Percentiles rank a stretch among this genome's conserved stretches.
Conservation (phyloP, 805 yeast species). For the Cyberlindnera maritima region DNA sequence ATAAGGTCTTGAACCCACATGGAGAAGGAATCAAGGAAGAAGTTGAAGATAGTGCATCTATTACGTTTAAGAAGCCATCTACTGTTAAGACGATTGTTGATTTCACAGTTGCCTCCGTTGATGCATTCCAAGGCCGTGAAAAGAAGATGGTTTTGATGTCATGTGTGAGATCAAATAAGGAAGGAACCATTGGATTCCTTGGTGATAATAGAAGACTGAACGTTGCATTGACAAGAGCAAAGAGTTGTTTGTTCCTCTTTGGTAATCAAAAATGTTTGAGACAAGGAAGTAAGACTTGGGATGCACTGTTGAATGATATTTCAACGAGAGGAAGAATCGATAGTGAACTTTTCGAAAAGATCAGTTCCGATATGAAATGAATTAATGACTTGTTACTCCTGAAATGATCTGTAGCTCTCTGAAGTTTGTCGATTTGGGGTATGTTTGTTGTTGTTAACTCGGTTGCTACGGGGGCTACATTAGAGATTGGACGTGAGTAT, state of each 20-base stretch:
- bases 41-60: constrained; percentile 49
- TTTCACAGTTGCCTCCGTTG: constrained; percentile 62
- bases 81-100: constrained; percentile 37
- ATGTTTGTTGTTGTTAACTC: too few species aligned
- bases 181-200: constrained; percentile 56
- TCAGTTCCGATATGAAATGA: too few species aligned
- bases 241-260: constrained; percentile 54
- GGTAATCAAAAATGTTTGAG: constrained; percentile 54
- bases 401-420: too few species aligned
- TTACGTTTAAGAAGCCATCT: constrained; percentile 14
- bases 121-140: constrained; percentile 89
- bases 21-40: constrained; percentile 45
- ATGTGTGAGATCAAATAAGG: constrained; percentile 64
- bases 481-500: too few species aligned
- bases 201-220: constrained; percentile 61
- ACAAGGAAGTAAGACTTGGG: neutral
- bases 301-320: neutral
- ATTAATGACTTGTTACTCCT: too few species aligned
- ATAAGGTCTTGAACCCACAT: constrained; percentile 55
- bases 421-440: too few species aligned
- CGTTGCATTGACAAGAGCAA: constrained; percentile 72
- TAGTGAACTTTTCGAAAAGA: neutral
- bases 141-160: constrained; percentile 74
- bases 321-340: neutral
- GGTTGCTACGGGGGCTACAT: too few species aligned